Base-by-base conservation (phyloP, 1,284 basidiomycete genomes). In the Ganoderma lucidum region DNA sequence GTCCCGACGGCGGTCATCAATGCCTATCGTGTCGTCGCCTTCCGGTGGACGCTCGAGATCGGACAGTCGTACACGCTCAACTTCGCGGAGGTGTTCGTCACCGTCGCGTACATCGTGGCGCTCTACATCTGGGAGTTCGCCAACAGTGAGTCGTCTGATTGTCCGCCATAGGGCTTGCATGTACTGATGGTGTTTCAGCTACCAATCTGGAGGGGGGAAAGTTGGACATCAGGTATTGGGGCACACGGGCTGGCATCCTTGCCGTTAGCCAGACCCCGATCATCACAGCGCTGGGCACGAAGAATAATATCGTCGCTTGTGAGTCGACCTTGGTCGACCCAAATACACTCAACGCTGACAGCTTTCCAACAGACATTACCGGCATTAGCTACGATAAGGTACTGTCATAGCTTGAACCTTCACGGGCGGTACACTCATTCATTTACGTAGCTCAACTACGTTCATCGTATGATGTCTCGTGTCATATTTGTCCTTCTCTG, bases 261-360 rank as follows among this genome's bases (percentile, higher is more conserved):
- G 88, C 85, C 0, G 80, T 84, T 1, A 82, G 83, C 23, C 91
- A 93, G 75, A 75, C 90, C 1, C 87, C 90, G 0, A 79, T 93
- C n/a, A 83, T 92, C 72, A 84, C 87, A 0, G 88, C 83, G 2
- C 84, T 93, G 15, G 90, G 88, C 0, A 88, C 87, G 62, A 89
- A 88, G 77, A 90, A 93, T 76, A 92, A 91, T 65, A 65, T 88
- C 28, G 80, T 93, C 8, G 86, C 88, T 6, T 81, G 88, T 89
- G 67, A 67, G 87, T 81, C 35, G 35, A 32, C 35, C 19, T 51
- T 28, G 62, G 28, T 56, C n/a, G 12, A 48, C 32, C 17, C 19
- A 17, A 3, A 48, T 2, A 39, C 14, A 6, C 39, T 45, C 58
- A 10, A 5, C 28, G n/a, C 62, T 63, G 42, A 64, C 30, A 62